Base-by-base conservation (phyloP, 2,329 filamentous ascomycete genomes). In the Monosporascus sp. region DNA sequence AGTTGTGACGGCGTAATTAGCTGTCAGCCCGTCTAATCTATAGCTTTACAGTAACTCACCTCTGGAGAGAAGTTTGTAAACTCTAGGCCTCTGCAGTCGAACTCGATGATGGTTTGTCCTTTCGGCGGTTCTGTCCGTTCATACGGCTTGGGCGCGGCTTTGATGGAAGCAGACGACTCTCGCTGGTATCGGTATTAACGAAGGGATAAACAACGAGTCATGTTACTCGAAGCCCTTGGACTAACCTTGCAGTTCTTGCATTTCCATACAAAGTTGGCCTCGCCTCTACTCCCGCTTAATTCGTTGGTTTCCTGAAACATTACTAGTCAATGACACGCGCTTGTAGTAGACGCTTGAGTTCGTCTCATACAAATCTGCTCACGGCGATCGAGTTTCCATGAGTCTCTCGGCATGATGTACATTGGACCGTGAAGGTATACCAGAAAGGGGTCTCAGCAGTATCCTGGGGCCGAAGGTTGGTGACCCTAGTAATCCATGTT, bases 241-340 rank as follows among this genome's bases (percentile, higher is more conserved):
- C 74, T 31, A 61, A 94, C 91, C 83, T 94, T 95, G 85, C 94
- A 99, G 69, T 94, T 93, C 74, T 95, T 96, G 81, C 94, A 99
- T 71, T 86, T 92, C 93, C 94, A 99, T n/a, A 99, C 94, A 72
- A 99, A 99, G 72, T 97, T 97, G 56, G 94, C 94, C 72, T 97
- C 92, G 60, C 94, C 94, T 65, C 91, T 84, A 70, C 92, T 97
- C 37, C 92, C 92, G 59, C 90, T 94, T 70, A 97, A 85, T 60
- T 97, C 91, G 68, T 95, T 92, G 65, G 78, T 81, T 68, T 97
- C 93, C 91, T 96, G 58, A 9, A 8, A 19, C 22, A 22, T 19
- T 48, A 49, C 56, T 41, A 56, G n/a, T 55, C 37, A 57, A n/a
- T 20, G 48, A 16, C 27, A 7, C 20, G n/a, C n/a, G 1, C 7